Evolutionary conservation across 2,329 filamentous ascomycete species (phyloP), one percentile per base, ranked within the genome.

Genomic region (Beauveria brongniartii): DNA sequence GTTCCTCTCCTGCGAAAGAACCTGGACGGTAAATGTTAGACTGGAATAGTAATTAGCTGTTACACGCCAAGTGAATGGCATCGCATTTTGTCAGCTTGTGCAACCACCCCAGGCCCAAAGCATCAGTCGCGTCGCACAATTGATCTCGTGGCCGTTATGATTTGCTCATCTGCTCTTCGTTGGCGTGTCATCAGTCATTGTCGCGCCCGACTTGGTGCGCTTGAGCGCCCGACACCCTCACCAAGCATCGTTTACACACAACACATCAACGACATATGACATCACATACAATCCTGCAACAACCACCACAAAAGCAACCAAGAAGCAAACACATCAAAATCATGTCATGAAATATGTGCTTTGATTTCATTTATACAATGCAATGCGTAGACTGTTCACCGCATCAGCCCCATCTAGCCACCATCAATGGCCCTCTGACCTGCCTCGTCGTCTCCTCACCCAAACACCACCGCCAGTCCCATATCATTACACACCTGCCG

Each of bases 401-500:
- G 18, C 54, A 47, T 37, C 43, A 26, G 43, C 43, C 3, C n/a
- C n/a, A 24, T n/a, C 40, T n/a, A 9, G 53, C 41, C 41, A 12
- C 16, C 24, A n/a, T 46, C 16, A n/a, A 22, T 28, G 9, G 4
- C 26, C 47, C 12, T 24, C 24, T 16, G 18, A 24, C 18, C 40
- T 8, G 16, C 9, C 16, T 47, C 20, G 12, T 47, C 9, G 16
- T 20, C 20, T n/a, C 53, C 12, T 77, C 68, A 84, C 20, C 83
- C 83, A 74, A 86, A 84, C 34, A 86, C 81, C 67, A 86, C 80
- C 54, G 76, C 82, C 22, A 85, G 76, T 2, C 82, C 82, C 77
- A 81, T 82, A 63, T 85, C 82, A 61, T 76, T 72, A 66, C 82
- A 83, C n/a, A 86, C 78, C 57, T 72, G 72, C 68, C 82, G 77